phyloP scores from a whole-genome alignment of 176 grass and related monocot genomes.

The Ampelocalamus luodianensis region DNA sequence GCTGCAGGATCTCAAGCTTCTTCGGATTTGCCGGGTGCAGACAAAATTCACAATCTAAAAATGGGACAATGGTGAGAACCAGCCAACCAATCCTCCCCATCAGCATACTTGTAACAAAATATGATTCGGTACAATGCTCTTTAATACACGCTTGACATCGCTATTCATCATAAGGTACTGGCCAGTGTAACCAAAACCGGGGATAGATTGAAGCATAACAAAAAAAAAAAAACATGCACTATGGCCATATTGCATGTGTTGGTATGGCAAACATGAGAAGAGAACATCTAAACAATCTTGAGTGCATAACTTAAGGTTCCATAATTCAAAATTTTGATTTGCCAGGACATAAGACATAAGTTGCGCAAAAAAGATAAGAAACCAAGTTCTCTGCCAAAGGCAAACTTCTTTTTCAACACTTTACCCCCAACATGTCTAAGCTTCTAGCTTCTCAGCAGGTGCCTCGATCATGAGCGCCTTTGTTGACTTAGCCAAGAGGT shows the following conservation, averaged over 20 bases:
- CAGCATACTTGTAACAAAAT: neutral
- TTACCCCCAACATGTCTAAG: conserved; percentile 16
- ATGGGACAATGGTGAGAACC: neutral
- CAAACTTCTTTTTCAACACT: neutral
- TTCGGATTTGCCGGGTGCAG: no score
- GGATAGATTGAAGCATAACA: neutral
- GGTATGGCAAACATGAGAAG: neutral
- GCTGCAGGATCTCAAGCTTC: no score
- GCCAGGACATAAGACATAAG: neutral
- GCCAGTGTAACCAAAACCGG: neutral
- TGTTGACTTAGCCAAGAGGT: conserved; percentile 58
- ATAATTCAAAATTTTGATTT: conserved; percentile 39
- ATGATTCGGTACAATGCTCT: neutral
- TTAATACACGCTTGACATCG: neutral
- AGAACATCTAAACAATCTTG: neutral
- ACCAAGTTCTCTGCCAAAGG: neutral
- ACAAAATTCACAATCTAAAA: no score
- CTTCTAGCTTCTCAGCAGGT: conserved; percentile 51
- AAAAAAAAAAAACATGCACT: neutral
- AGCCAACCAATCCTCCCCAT: neutral
- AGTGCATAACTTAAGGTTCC: conserved; percentile 8
- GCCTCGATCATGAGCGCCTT: conserved; percentile 53
- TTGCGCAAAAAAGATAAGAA: neutral
- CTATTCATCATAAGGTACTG: neutral
- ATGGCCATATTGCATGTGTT: neutral